phyloP scores from a whole-genome alignment of 345 rosid genomes.

The Salix exigua region DNA sequence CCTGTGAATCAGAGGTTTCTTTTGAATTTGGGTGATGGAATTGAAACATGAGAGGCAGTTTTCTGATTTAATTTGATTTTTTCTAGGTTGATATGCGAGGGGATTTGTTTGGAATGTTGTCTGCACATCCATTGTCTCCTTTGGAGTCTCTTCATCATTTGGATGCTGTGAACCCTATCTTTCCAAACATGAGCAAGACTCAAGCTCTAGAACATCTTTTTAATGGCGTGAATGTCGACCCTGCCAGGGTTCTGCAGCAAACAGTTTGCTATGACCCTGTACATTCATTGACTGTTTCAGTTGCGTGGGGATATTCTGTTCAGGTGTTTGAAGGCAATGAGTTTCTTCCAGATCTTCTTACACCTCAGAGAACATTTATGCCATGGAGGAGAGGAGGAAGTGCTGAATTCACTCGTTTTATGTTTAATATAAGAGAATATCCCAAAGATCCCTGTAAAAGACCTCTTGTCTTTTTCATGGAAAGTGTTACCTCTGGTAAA shows the following conservation, averaged over 20 bases:
- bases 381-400: slow-evolving; percentile 72
- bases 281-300: slow-evolving; percentile 55
- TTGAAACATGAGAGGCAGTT: not conserved
- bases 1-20: not conserved
- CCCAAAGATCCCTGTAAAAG: slow-evolving; percentile 66
- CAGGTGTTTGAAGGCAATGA: slow-evolving; percentile 69
- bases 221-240: slow-evolving; percentile 53
- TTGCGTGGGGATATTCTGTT: slow-evolving; percentile 88
- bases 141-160: slow-evolving; percentile 85
- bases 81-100: slow-evolving; percentile 81
- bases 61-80: slow-evolving; percentile 7
- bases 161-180: slow-evolving; percentile 74
- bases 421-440: slow-evolving; percentile 73
- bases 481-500: slow-evolving; percentile 43
- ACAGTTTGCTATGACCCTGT: slow-evolving; percentile 67
- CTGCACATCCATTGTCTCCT: slow-evolving; percentile 78
- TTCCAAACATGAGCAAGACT: slow-evolving; percentile 55
- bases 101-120: slow-evolving; percentile 65
- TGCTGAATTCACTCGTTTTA: slow-evolving; percentile 36
- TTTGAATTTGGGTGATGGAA: slow-evolving; percentile 4
- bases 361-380: slow-evolving; percentile 56
- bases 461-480: slow-evolving; percentile 59
- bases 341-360: slow-evolving; percentile 71
- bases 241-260: slow-evolving; percentile 78
- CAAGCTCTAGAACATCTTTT: slow-evolving; percentile 57